Evolutionary conservation across 768 basidiomycete species (phyloP), one percentile per base, ranked within the genome.

Genomic region (Leccinum boreale): DNA sequence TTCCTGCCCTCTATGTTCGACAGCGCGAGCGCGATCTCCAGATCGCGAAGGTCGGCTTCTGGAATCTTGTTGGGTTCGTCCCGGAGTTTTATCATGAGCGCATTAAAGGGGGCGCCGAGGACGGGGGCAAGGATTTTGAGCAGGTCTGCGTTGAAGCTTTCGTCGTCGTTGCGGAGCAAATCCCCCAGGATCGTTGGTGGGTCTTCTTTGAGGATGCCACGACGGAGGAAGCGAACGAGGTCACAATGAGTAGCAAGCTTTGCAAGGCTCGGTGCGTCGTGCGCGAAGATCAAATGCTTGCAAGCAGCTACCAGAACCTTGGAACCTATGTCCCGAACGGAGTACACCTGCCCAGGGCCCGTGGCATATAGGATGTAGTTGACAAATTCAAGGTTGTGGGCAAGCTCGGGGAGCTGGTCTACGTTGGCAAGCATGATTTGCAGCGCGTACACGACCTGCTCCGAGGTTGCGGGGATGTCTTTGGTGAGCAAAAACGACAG

Each of bases 21-120:
- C 14, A 58, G 49, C 3, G 50, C 53, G 21, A 57, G n/a, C 42
- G 50, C 50, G 14, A 58, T 58, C 26, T 58, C 58, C 19, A 56
- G 17, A 29, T 56, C 53, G 4, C 42, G 58, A 21, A 55, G 48
- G 11, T 58, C 58, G 28, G 3, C 6, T 23, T 58, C 58, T 4
- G 58, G 58, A n/a, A 58, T 51, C 35, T 46, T 50, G 15, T 44
- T 31, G 2, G 49, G 48, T 9, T 58, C 54, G 9, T 50, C 49
- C 19, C 19, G 48, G 26, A 58, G 49, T 17, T 58, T 58, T 24
- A 19, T 23, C n/a, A 46, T 8, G 5, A 58, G 53, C 5, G 44
- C 4, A 17, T 50, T 46, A 14, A 55, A 57, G 10, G 58, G 58
- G 24, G 55, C 53, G 23, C 48, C 42, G 9, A 58, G 53, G 4